phyloP scores from a whole-genome alignment of 306 rosid species.

The Pyrus communis region DNA sequence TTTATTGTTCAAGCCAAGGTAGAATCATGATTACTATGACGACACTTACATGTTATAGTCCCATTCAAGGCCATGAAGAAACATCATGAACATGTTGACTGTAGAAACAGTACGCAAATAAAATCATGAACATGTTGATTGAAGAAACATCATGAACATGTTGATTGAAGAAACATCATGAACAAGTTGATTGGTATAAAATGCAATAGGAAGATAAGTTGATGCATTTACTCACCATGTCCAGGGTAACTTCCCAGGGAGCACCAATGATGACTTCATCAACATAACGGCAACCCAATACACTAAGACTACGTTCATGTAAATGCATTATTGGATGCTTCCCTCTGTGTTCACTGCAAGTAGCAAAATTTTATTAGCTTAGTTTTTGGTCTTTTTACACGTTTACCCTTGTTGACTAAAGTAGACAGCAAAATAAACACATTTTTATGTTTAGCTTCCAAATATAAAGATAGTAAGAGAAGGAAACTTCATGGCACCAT shows the following conservation, averaged over 20 bases:
- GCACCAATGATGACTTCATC: constrained; percentile 99
- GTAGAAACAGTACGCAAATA: background rate
- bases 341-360: constrained; percentile 67
- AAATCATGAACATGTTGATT: background rate
- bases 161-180: background rate
- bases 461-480: background rate
- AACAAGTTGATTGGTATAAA: background rate
- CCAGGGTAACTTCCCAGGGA: constrained; percentile 85
- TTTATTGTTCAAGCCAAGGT: background rate
- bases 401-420: background rate
- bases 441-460: background rate
- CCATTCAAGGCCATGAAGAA: background rate
- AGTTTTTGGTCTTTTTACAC: background rate
- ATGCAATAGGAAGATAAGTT: background rate
- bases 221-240: constrained; percentile 57
- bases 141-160: background rate
- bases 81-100: background rate
- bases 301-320: constrained; percentile 96
- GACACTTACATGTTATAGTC: background rate
- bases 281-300: constrained; percentile 81
- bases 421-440: background rate
- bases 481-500: background rate
- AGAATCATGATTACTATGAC: background rate
- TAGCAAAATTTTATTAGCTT: constrained; percentile 16
- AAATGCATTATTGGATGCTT: constrained; percentile 87